A percentile compares a stretch with the other conserved stretches of the same genome.
Conservation (phyloP, 768 basidiomycete species). For the Dictyophora rubrovolvata region DNA sequence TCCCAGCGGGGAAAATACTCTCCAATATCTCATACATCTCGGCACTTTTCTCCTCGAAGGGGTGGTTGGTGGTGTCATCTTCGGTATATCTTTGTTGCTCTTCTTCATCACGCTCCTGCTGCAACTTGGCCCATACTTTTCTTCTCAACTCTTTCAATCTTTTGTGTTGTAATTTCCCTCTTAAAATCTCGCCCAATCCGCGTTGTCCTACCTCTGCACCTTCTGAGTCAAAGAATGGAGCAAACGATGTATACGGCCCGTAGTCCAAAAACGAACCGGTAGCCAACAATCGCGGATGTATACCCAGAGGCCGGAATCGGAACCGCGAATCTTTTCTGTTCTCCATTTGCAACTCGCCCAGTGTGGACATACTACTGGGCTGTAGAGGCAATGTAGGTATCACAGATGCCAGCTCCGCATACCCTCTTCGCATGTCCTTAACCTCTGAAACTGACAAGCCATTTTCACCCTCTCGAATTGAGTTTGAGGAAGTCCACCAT, state of each 20-base stretch:
- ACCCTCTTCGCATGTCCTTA: slow-evolving; percentile 46
- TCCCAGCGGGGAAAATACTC: slow-evolving; percentile 29
- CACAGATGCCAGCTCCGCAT: slow-evolving; percentile 69
- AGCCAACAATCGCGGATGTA: slow-evolving; percentile 39
- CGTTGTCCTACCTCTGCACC: slow-evolving; percentile 58
- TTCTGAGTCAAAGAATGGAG: slow-evolving; percentile 70
- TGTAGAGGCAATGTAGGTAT: slow-evolving; percentile 46
- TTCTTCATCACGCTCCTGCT: slow-evolving; percentile 14
- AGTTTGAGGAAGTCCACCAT: slow-evolving; percentile 67
- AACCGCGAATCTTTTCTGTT: slow-evolving; percentile 28
- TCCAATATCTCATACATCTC: slow-evolving; percentile 44
- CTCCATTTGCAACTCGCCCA: slow-evolving; percentile 31
- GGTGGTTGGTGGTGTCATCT: slow-evolving; percentile 10
- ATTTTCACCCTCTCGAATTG: slow-evolving; percentile 9
- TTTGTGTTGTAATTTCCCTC: slow-evolving; percentile 37
- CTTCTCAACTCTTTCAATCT: slow-evolving; percentile 20
- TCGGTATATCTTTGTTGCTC: slow-evolving; percentile 8
- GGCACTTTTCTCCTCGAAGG: slow-evolving; percentile 21
- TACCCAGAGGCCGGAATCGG: slow-evolving; percentile 33
- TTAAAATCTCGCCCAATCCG: slow-evolving; percentile 50
- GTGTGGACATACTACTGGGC: slow-evolving; percentile 29
- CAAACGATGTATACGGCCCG: slow-evolving; percentile 65
- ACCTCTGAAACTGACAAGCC: slow-evolving; percentile 27
- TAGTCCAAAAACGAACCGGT: slow-evolving; percentile 71
- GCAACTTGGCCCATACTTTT: slow-evolving; percentile 18